A percentile compares a stretch with the other conserved stretches of the same genome.
Conservation (phyloP, 2,329 filamentous ascomycete species). For the Aureobasidium mangrovei region DNA sequence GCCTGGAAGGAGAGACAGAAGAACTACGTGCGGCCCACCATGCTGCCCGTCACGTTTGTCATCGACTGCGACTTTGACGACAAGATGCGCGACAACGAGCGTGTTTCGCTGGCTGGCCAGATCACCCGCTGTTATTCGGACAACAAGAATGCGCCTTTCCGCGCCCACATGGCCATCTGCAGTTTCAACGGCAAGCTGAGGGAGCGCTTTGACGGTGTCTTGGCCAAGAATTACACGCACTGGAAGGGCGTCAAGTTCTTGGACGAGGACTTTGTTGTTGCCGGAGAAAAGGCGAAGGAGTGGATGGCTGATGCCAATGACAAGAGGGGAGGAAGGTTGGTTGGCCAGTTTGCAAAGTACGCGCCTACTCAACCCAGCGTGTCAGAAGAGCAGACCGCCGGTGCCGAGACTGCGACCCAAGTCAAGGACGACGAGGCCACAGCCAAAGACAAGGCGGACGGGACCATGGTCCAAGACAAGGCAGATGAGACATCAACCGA, state of each 20-base stretch:
- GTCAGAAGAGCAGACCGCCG: neutral
- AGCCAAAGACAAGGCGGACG: neutral
- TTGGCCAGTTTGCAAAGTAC: slow-evolving; percentile 36
- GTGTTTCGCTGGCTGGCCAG: slow-evolving; percentile 73
- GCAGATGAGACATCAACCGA: slow-evolving; percentile 19
- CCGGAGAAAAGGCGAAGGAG: slow-evolving; percentile 55
- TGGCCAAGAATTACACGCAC: slow-evolving; percentile 60
- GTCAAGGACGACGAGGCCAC: neutral
- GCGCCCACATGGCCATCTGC: slow-evolving; percentile 65
- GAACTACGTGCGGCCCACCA: slow-evolving; percentile 33
- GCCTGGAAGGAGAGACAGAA: slow-evolving; percentile 14
- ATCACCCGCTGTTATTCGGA: slow-evolving; percentile 84
- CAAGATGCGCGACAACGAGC: slow-evolving; percentile 79
- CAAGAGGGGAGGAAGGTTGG: slow-evolving; percentile 47
- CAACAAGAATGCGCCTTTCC: slow-evolving; percentile 61
- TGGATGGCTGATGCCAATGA: slow-evolving; percentile 50
- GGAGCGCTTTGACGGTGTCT: slow-evolving; percentile 67
- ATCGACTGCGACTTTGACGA: slow-evolving; percentile 89
- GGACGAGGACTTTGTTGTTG: slow-evolving; percentile 63
- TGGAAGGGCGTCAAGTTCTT: slow-evolving; percentile 75
- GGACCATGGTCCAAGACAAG: neutral
- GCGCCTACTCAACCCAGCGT: neutral
- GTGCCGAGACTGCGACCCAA: neutral
- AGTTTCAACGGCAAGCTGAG: slow-evolving; percentile 68
- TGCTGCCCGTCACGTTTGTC: slow-evolving; percentile 69